These are phyloP conservation scores for Neocatenulostroma microsporum DNA, from an alignment of 2,329 filamentous ascomycete genomes.

Conservation along the genomic window DNA sequence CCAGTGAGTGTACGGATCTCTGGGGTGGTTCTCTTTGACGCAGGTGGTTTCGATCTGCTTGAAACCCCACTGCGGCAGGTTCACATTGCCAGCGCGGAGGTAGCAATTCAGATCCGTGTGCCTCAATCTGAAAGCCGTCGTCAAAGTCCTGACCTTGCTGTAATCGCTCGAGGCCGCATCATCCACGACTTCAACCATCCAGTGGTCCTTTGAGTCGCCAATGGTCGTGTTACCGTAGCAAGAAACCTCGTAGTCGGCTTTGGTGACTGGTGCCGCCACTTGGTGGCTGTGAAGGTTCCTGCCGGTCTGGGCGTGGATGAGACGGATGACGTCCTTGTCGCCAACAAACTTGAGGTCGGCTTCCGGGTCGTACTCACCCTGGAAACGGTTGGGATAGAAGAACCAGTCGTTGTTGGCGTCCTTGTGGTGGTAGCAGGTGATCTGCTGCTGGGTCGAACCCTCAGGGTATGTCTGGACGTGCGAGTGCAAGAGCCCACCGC, in stretches of 20 bases:
- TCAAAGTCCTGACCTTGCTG: slow-evolving; percentile 80
- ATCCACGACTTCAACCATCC: slow-evolving; percentile 83
- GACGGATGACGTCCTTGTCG: slow-evolving; percentile 69
- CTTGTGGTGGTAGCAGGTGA: slow-evolving; percentile 99
- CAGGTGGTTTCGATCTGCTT: slow-evolving; percentile 99
- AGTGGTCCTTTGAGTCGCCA: slow-evolving; percentile 96
- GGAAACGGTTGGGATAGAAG: slow-evolving; percentile 84
- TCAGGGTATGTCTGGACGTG: slow-evolving; percentile 95
- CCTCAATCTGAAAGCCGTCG: slow-evolving; percentile 82
- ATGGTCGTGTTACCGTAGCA: slow-evolving; percentile 92
- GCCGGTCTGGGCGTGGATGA: slow-evolving; percentile 91
- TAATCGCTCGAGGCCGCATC: slow-evolving; percentile 82
- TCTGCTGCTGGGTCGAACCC: slow-evolving; percentile 87
- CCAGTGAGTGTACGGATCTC: slow-evolving; percentile 96
- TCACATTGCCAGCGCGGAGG: slow-evolving; percentile 87
- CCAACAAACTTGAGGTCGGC: slow-evolving; percentile 64
- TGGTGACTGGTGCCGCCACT: slow-evolving; percentile 79
- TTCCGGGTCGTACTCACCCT: slow-evolving; percentile 64
- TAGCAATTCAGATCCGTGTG: slow-evolving; percentile 83
- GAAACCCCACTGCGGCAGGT: slow-evolving; percentile 98
- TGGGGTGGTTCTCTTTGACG: slow-evolving; percentile 83
- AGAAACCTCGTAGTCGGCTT: slow-evolving; percentile 86
- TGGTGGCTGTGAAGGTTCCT: slow-evolving; percentile 95
- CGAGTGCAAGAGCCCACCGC: slow-evolving; percentile 89
- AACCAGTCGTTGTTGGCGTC: slow-evolving; percentile 99